Percentiles rank a stretch among this genome's conserved stretches.
phyloP scores from a whole-genome alignment of 2,329 filamentous ascomycete genomes.

The Cercospora nicotianae region DNA sequence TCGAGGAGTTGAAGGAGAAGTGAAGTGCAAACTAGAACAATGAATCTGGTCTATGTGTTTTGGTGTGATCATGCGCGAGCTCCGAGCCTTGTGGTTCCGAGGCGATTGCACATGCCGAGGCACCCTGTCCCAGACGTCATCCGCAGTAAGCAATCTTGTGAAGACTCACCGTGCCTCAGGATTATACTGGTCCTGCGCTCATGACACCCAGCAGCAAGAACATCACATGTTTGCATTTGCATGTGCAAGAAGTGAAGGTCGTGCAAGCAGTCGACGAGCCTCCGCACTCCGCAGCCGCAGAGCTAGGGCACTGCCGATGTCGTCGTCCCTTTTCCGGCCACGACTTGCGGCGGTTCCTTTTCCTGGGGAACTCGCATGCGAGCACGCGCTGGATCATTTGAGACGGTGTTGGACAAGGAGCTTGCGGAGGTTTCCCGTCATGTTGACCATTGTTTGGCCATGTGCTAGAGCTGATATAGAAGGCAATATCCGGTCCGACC shows the following conservation, averaged over 20 bases:
- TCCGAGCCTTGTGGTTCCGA: not conserved
- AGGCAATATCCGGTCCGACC: not conserved
- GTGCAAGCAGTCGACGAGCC: not conserved
- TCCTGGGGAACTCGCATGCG: not conserved
- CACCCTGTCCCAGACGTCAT: not conserved
- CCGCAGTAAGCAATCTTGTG: not conserved
- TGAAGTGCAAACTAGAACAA: not conserved
- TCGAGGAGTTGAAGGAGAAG: constrained; percentile 4
- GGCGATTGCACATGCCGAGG: constrained; percentile 3
- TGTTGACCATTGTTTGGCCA: not conserved
- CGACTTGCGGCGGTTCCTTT: not conserved
- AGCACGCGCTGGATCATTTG: not conserved
- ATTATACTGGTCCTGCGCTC: not conserved
- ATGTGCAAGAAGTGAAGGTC: not conserved
- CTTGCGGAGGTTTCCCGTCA: not conserved
- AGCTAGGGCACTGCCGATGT: not conserved
- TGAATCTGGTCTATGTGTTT: not conserved
- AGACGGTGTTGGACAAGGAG: not conserved
- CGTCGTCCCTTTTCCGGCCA: not conserved
- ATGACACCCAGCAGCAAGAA: not conserved
- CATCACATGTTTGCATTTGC: not conserved
- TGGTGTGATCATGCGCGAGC: constrained; percentile 1
- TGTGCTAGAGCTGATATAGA: not conserved
- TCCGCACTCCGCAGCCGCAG: not conserved
- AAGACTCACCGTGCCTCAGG: not conserved